Evolutionary conservation across 805 yeast species (phyloP).

Genomic region (Candida manassasensis): DNA sequence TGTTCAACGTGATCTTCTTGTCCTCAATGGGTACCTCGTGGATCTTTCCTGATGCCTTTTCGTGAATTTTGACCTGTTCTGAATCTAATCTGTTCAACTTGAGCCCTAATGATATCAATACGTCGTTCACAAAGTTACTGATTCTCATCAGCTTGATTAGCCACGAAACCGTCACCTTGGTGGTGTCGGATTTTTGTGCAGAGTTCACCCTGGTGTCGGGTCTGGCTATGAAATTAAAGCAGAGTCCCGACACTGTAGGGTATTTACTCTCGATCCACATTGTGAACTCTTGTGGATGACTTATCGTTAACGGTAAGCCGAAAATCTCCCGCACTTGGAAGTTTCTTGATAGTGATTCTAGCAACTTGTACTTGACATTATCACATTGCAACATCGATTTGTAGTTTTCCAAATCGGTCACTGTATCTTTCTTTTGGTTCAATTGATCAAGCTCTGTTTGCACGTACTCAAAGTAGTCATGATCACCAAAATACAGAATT

Average conservation of each 20-base stretch:
- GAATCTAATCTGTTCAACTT: conserved; percentile 22
- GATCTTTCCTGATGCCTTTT: conserved; percentile 20
- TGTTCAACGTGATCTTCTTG: conserved; percentile 9
- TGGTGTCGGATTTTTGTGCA: neutral
- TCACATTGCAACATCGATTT: conserved; percentile 14
- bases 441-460: conserved; percentile 13
- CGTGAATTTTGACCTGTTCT: conserved; percentile 21
- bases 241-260: conserved; percentile 28
- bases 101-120: conserved; percentile 20
- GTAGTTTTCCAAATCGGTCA: conserved; percentile 9
- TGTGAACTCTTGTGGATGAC: conserved; percentile 11
- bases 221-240: conserved; percentile 7
- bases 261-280: conserved; percentile 29
- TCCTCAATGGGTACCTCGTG: conserved; percentile 19
- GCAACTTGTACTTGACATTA: conserved; percentile 22
- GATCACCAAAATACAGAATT: conserved; percentile 21
- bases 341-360: conserved; percentile 21
- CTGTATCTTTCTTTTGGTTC: conserved; percentile 3
- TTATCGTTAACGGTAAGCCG: conserved; percentile 25
- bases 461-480: conserved; percentile 13
- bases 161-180: conserved; percentile 17
- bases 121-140: conserved; percentile 13
- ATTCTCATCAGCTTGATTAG: conserved; percentile 22
- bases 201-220: neutral
- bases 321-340: conserved; percentile 19